These are phyloP conservation scores for Termitomyces sp. DNA, from an alignment of 1,284 basidiomycete species.

Conservation along the genomic window DNA sequence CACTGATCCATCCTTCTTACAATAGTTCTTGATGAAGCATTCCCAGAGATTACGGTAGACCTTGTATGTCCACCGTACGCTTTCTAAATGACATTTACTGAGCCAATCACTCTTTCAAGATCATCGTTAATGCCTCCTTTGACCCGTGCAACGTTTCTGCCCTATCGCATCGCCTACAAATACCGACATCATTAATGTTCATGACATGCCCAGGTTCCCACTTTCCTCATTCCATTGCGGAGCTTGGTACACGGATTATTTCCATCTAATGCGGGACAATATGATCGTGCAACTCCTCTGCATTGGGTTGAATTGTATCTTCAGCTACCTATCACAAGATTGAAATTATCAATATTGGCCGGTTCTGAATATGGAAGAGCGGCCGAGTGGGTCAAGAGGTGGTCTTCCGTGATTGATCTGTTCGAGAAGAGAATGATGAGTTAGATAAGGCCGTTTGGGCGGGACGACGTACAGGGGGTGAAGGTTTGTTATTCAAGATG, in stretches of 20 bases:
- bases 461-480: slow-evolving; percentile 23
- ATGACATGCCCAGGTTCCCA: slow-evolving; percentile 44
- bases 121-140: slow-evolving; percentile 45
- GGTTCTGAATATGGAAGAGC: background rate
- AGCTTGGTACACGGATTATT: slow-evolving; percentile 47
- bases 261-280: slow-evolving; percentile 26
- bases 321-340: background rate
- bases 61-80: slow-evolving; percentile 31
- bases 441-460: background rate
- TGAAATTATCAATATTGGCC: background rate
- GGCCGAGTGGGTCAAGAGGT: slow-evolving; percentile 1
- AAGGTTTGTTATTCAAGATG: slow-evolving; percentile 44
- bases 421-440: background rate
- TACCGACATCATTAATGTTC: slow-evolving; percentile 48
- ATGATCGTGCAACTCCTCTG: background rate
- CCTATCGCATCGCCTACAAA: slow-evolving; percentile 38
- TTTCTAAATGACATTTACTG: background rate
- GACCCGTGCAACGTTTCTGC: slow-evolving; percentile 39
- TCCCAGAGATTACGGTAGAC: slow-evolving; percentile 57
- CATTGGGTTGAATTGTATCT: background rate
- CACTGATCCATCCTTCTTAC: background rate
- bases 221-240: slow-evolving; percentile 37
- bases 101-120: slow-evolving; percentile 25
- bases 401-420: slow-evolving; percentile 4
- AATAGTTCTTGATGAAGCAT: slow-evolving; percentile 55